These are phyloP conservation scores for Schwanniomyces polymorphus DNA, from an alignment of 805 yeast genomes.

Conservation along the genomic window DNA sequence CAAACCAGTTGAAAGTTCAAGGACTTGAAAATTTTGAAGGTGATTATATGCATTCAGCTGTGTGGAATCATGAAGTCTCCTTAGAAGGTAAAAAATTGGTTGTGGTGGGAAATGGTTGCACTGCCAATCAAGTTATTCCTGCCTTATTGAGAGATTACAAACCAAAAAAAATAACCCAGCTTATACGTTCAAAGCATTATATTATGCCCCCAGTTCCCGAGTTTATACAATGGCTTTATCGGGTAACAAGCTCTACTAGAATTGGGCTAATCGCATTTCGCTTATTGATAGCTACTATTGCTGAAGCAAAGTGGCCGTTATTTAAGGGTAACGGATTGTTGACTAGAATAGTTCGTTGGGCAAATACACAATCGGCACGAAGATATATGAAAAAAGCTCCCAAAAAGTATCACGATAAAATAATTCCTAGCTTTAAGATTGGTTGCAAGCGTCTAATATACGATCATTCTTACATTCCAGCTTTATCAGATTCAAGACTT, in stretches of 20 bases:
- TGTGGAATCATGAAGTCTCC: slow-evolving; percentile 33
- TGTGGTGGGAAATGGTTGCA: slow-evolving; percentile 45
- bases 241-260: slow-evolving; percentile 23
- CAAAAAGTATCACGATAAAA: slow-evolving; percentile 25
- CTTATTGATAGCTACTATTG: slow-evolving; percentile 23
- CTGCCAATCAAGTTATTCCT: slow-evolving; percentile 41
- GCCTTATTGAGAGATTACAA: slow-evolving; percentile 27
- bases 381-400: no score
- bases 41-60: slow-evolving; percentile 39
- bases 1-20: slow-evolving; percentile 24
- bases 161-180: slow-evolving; percentile 27
- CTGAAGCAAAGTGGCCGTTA: slow-evolving; percentile 38
- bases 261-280: slow-evolving; percentile 27
- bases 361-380: slow-evolving; percentile 19
- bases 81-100: slow-evolving; percentile 35
- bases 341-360: slow-evolving; percentile 24
- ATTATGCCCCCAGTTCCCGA: slow-evolving; percentile 39
- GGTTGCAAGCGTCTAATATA: slow-evolving; percentile 43
- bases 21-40: slow-evolving; percentile 39
- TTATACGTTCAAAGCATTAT: slow-evolving; percentile 36
- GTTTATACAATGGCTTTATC: slow-evolving; percentile 18
- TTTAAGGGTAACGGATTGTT: slow-evolving; percentile 29
- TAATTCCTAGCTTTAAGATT: slow-evolving; percentile 38
- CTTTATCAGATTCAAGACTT: slow-evolving; percentile 29
- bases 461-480: slow-evolving; percentile 35